Evolutionary conservation across 1,284 basidiomycete genomes (phyloP).

Genomic region (Laetiporus sulphureus): DNA sequence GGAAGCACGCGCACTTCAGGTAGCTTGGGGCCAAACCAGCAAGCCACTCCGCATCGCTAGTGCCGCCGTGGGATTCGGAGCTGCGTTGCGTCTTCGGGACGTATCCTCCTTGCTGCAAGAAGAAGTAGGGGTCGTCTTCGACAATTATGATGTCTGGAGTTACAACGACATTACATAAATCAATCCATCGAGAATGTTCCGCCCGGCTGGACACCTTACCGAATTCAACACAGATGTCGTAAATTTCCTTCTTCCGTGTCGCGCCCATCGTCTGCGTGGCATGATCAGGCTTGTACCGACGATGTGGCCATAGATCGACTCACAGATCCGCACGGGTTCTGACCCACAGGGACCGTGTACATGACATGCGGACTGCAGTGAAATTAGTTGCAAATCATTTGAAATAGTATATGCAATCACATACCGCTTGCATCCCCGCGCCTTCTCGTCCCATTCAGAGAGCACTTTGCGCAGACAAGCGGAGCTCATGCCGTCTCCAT

Average conservation of each 20-base stretch:
- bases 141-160: slow-evolving; percentile 63
- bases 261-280: slow-evolving; percentile 50
- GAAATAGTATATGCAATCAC: slow-evolving; percentile 1
- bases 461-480: slow-evolving; percentile 56
- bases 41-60: slow-evolving; percentile 39
- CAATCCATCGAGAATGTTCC: no score
- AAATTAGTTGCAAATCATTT: neutral
- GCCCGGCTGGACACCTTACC: slow-evolving; percentile 31
- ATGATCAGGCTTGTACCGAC: neutral
- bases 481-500: slow-evolving; percentile 64
- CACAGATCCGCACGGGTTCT: slow-evolving; percentile 77
- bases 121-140: slow-evolving; percentile 83
- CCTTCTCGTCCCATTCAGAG: slow-evolving; percentile 57
- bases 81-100: slow-evolving; percentile 37
- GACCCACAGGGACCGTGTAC: slow-evolving; percentile 70
- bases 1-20: slow-evolving; percentile 39
- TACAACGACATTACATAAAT: no score
- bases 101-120: slow-evolving; percentile 58
- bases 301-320: slow-evolving; percentile 21
- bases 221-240: slow-evolving; percentile 74
- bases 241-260: slow-evolving; percentile 71
- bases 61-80: slow-evolving; percentile 14
- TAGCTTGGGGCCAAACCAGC: slow-evolving; percentile 60
- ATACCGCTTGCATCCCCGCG: slow-evolving; percentile 40
- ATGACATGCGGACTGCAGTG: slow-evolving; percentile 59